Base-by-base conservation (phyloP, 2,329 filamentous ascomycete species). In the Fusarium zealandicum region DNA sequence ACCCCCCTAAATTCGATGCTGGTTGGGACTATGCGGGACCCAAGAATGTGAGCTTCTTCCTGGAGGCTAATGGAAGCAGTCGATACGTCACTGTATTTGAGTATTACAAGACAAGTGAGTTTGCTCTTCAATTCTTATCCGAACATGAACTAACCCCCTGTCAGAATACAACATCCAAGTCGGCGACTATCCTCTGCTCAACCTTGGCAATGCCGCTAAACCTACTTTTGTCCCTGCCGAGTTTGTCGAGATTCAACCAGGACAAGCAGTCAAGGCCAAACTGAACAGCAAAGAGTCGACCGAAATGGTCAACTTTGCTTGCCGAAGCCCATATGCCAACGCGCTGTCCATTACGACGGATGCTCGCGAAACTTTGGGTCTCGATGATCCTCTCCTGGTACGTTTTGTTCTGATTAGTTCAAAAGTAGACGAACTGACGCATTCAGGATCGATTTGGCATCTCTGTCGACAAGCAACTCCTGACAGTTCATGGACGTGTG, bases 401-500 rank as follows among this genome's bases (percentile, higher is more conserved):
- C 20, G 63, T 32, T 16, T 18, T 14, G 10, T n/a, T 20, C 6
- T 20, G 2, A 12, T 8, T 28, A 13, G 2, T 17, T n/a, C 6
- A 16, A n/a, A 13, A 31, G 33, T 10, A 41, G 20, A 14, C n/a
- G 16, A 32, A n/a, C 61, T 66, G 32, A 66, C 50, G 4, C n/a
- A 10, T 17, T 1, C 31, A 66, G 64, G 30, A 59, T 5, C 64
- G 77, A 2, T 95, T 92, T 56, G 87, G 87, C 5, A 78, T 96
- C 55, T 73, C 74, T 1, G 80, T 92, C 3, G 78, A 76, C 6
- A 80, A 82, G 11, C 72, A 77, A 1, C 79, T 96, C 28, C 77
- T 96, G 28, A 89, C 89, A 0, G 89, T 96, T 0, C 78, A 79
- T 1, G 93, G 85, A 1, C 86, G 92, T 6, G 82, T 93, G 33